Conservation (phyloP, 192 early-diverging fungal species). For the Coemansia sp. region DNA sequence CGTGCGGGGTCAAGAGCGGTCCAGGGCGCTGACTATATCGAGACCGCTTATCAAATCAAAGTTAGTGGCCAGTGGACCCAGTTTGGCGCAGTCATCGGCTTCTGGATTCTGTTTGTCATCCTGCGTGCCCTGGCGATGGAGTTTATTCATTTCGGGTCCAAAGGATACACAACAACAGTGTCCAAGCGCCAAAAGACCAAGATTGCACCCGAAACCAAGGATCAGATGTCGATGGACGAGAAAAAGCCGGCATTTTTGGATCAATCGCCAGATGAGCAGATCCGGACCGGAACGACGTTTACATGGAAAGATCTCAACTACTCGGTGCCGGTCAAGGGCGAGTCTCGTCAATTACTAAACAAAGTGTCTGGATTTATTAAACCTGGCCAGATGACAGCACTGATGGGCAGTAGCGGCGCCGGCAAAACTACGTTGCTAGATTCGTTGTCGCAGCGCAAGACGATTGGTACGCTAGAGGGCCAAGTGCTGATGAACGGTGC, state of each 20-base stretch:
- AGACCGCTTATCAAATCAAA: constrained; percentile 58
- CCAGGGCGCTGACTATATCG: constrained; percentile 61
- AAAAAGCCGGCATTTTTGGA: not conserved
- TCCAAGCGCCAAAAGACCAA: constrained; percentile 51
- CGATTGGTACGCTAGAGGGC: constrained; percentile 63
- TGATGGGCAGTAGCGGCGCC: constrained; percentile 71
- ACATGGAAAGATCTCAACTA: constrained; percentile 68
- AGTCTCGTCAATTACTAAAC: constrained; percentile 59
- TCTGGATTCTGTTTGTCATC: constrained; percentile 42
- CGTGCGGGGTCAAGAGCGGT: constrained; percentile 57
- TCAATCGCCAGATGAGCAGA: constrained; percentile 37
- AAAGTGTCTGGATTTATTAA: constrained; percentile 69
- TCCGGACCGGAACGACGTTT: constrained; percentile 58
- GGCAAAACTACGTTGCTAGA: constrained; percentile 81
- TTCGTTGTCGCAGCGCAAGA: constrained; percentile 76
- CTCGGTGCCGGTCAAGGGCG: constrained; percentile 57
- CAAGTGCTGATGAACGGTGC: constrained; percentile 69
- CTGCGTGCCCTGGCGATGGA: constrained; percentile 58
- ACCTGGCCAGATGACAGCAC: constrained; percentile 76
- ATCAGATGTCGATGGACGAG: not conserved
- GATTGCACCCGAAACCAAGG: not conserved
- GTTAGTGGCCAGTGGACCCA: constrained; percentile 60
- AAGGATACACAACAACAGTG: constrained; percentile 54
- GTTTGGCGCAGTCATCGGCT: constrained; percentile 58
- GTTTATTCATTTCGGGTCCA: constrained; percentile 61